Conservation (phyloP, 1,139 yeast genomes). For the Debaryomycetaceae sp. region DNA sequence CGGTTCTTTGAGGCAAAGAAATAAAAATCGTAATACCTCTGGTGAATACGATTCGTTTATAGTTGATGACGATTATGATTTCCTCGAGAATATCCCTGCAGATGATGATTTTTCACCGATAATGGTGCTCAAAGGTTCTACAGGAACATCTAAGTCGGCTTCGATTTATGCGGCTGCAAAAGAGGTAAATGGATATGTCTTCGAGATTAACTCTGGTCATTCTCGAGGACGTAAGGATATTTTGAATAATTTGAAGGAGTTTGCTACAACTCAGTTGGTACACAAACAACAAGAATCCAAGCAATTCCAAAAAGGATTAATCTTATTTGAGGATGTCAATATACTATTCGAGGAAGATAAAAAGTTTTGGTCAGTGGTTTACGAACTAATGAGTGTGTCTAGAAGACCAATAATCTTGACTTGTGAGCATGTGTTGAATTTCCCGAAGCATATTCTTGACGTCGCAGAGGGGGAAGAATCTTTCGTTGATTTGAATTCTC, state of each 20-base stretch:
- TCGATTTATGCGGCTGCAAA: constrained; percentile 67
- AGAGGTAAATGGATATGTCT: constrained; percentile 66
- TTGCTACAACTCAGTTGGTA: constrained; percentile 81
- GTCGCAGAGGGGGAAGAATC: constrained; percentile 43
- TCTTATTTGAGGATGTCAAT: constrained; percentile 85
- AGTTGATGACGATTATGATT: constrained; percentile 23
- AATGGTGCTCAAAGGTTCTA: constrained; percentile 65
- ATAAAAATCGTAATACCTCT: constrained; percentile 11
- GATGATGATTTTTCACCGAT: constrained; percentile 53
- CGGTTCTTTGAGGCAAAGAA: constrained; percentile 15
- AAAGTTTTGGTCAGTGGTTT: constrained; percentile 76
- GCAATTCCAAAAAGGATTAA: constrained; percentile 59
- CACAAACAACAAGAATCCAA: constrained; percentile 40
- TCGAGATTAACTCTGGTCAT: constrained; percentile 77
- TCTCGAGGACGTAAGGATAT: constrained; percentile 72
- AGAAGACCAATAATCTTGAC: constrained; percentile 81
- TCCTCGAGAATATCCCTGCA: constrained; percentile 18
- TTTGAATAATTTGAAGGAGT: constrained; percentile 62
- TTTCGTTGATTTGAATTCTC: constrained; percentile 22
- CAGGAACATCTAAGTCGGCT: constrained; percentile 79
- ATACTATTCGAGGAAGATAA: constrained; percentile 74
- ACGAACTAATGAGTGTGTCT: constrained; percentile 59
- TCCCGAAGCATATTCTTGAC: constrained; percentile 54
- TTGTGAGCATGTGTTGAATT: constrained; percentile 51
- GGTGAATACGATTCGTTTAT: constrained; percentile 22